Base-by-base conservation (phyloP, 2,329 filamentous ascomycete species). In the Fusarium lyarnte region DNA sequence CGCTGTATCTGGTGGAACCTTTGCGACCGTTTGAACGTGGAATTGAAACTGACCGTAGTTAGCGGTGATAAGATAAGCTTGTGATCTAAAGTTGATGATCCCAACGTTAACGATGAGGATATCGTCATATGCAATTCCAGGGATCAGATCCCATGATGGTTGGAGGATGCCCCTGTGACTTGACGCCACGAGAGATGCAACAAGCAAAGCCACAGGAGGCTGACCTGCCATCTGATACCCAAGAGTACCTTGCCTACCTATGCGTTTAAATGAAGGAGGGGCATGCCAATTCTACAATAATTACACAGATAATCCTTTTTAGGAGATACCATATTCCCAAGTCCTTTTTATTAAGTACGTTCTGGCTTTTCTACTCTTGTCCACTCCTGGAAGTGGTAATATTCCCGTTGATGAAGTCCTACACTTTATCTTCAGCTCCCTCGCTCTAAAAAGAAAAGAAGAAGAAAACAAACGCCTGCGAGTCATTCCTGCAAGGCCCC, bases 121-220 rank as follows among this genome's bases (percentile, higher is more conserved):
- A 69, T 61, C 68, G 45, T 69, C 60, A 72, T 58, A 72, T 66
- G 67, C 55, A 57, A 62, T 69, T 63, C 51, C 23, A 63, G 58
- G 61, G 42, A 55, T 53, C 47, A 38, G 47, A 62, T 58, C 42
- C 55, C 43, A 51, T 49, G 21, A 41, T 25, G 36, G 23, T 25
- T 43, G 36, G 68, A 67, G 42, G 42, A 31, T 25, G 29, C 23
- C 43, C 52, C 69, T 59, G 43, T 54, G 36, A 47, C 35, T 45
- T 41, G 21, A 49, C 55, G 70, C 70, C 70, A 73, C 70, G 60
- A 39, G 27, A 13, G 35, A 51, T 27, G 29, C 6, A 25, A 14
- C 25, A 47, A 39, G 29, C 23, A 29, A 27, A 69, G 70, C 70
- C 70, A 73, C 70, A 67, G 21, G 66, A 42, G 70, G 70, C 70